Base-by-base conservation (phyloP, 2,329 filamentous ascomycete genomes). In the Ascochyta viciae-villosae region DNA sequence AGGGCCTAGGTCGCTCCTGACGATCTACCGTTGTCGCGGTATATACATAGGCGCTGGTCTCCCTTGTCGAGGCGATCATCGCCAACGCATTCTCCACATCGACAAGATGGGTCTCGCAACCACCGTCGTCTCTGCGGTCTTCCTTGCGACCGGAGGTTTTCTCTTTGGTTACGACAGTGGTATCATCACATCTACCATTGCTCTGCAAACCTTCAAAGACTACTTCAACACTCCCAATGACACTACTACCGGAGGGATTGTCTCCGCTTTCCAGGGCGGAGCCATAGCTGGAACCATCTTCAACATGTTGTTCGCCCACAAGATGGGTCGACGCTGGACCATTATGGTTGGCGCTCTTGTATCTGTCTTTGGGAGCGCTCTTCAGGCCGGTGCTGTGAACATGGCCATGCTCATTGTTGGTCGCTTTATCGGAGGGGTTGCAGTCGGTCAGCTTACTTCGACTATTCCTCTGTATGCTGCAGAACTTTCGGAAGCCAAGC, bases 361-460 rank as follows among this genome's bases (percentile, higher is more conserved):
- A 9, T 73, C 70, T 6, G 57, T 66, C 6, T 46, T 76, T 10
- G 76, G 74, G 9, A 67, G 67, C 38, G 71, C 70, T 15, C 63
- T 78, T 6, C 76, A 78, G 55, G 74, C 73, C 29, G 75, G 73
- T 19, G 68, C 76, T 0, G 58, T 71, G 9, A 70, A 66, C 42
- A 67, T 78, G 50, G 70, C 71, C 16, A 82, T 82, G 77, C 66
- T 83, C 10, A 80, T 83, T 34, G 67, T 76, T n/a, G 81, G 81
- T 6, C 78, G 82, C 50, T 78, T 81, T 58, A 78, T 83, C 57
- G 81, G 80, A 10, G 82, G 82, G 4, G 50, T 81, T 12, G 81
- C 80, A 1, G 74, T 83, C n/a, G 81, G 81, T 3, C 58, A 58
- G 37, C 60, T 68, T 15, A 64, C 60, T 6, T 61, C 54, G 8